Percentiles rank a stretch among this genome's conserved stretches.
phyloP scores from a whole-genome alignment of 805 yeast genomes.

The Suhomyces pyralidae region DNA sequence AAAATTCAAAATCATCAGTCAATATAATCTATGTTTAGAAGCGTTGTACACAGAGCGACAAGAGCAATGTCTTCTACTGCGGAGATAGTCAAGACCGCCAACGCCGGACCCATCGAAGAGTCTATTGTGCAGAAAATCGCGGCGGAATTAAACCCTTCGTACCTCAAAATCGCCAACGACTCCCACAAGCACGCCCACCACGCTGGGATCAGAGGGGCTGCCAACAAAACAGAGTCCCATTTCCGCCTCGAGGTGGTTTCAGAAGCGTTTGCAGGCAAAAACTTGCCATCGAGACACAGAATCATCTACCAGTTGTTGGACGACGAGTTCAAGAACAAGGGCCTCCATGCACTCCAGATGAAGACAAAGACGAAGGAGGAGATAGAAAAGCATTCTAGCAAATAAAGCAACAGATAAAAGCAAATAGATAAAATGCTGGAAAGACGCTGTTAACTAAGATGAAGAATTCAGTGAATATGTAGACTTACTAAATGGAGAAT shows the following conservation, averaged over 20 bases:
- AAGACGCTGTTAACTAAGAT: too few species aligned
- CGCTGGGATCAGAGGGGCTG: conserved; percentile 71
- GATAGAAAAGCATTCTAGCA: too few species aligned
- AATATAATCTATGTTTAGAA: not conserved
- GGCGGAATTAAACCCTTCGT: conserved; percentile 41
- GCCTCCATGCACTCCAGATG: conserved; percentile 87
- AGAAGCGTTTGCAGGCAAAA: conserved; percentile 60
- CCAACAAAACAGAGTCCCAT: conserved; percentile 75
- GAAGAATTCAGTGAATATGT: too few species aligned
- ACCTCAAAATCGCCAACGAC: conserved; percentile 65
- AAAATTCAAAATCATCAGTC: too few species aligned
- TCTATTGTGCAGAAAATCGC: conserved; percentile 45
- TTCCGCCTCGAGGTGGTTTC: conserved; percentile 74
- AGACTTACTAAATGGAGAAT: too few species aligned
- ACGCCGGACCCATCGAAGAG: conserved; percentile 48
- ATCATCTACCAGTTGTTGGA: conserved; percentile 63
- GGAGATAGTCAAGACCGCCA: conserved; percentile 13
- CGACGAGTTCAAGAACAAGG: conserved; percentile 67
- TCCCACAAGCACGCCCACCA: conserved; percentile 88
- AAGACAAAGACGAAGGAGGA: conserved; percentile 64
- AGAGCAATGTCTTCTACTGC: conserved; percentile 1
- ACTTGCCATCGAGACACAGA: conserved; percentile 75
- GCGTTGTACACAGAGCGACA: not conserved
- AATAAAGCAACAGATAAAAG: too few species aligned
- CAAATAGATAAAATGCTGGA: too few species aligned